Evolutionary conservation across 257 asterid species (phyloP), one percentile per base, ranked within the genome.

Genomic region (Phtheirospermum japonicum): DNA sequence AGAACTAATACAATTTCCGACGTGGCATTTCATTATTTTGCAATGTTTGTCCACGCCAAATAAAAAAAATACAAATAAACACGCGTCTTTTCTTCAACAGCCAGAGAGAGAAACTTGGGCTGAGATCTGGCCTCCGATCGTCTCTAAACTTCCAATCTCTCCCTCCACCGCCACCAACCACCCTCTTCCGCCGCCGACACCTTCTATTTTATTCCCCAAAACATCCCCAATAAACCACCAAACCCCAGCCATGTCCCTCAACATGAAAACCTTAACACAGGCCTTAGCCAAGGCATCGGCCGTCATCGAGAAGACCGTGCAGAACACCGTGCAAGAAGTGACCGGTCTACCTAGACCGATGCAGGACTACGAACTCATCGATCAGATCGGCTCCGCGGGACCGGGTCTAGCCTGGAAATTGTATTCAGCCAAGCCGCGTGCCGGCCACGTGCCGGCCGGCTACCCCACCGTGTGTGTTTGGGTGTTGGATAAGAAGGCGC

Each of bases 201-300:
- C 64, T 66, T 26, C 57, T 40, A 20, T 46, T 42, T 12, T 49
- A 13, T n/a, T 62, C 55, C 45, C 73, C 17, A 14, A 6, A 49
- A 28, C 71, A 20, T 59, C 71, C 61, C 13, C 33, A 8, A 4
- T 46, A 56, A 63, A 54, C 32, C 73, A 46, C 52, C 28, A 5
- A 57, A 26, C 14, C 33, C 39, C 69, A 59, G 31, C 53, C 75
- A 89, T 92, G 99, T 86, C 99, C 32, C 71, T 89, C 49, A 92
- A 92, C 74, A 92, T 92, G 99, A 92, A 85, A 74, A 85, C 94
- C 72, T 76, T 91, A 12, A 63, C 92, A 8, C 98, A 89, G 79
- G 97, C 99, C 81, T 85, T 92, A 4, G 98, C 98, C 16, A 89
- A 86, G 81, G 97, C 99, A 14, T 85, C 99, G 8, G 97, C 97